A percentile compares a stretch with the other conserved stretches of the same genome.
These are phyloP conservation scores for Stachybotrys chartarum DNA, from an alignment of 2,329 filamentous ascomycete species.

Conservation along the genomic window DNA sequence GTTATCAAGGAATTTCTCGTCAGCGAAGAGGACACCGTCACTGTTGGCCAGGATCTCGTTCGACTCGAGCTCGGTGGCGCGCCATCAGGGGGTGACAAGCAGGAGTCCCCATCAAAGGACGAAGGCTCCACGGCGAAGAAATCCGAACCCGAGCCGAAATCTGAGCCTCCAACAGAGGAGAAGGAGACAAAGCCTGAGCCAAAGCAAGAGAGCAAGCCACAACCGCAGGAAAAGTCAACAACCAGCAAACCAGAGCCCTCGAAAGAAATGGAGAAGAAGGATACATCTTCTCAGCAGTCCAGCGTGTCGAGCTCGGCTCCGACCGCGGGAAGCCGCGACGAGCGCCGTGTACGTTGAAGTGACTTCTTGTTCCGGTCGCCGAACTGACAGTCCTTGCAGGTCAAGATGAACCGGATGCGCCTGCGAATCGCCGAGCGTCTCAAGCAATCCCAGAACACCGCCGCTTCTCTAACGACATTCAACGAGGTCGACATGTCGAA, in stretches of 20 bases:
- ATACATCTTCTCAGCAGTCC: slow-evolving; percentile 6
- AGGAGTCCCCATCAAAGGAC: slow-evolving; percentile 18
- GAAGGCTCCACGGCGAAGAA: slow-evolving; percentile 14
- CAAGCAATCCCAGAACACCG: slow-evolving; percentile 98
- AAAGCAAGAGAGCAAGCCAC: slow-evolving; percentile 33
- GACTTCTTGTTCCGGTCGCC: slow-evolving; percentile 1
- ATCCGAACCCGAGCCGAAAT: slow-evolving; percentile 13
- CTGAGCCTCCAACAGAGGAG: slow-evolving; percentile 14
- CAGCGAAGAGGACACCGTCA: slow-evolving; percentile 91
- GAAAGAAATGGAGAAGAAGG: slow-evolving; percentile 13
- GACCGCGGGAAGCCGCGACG: slow-evolving; percentile 62
- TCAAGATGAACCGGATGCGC: slow-evolving; percentile 99
- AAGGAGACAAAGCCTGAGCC: slow-evolving; percentile 13
- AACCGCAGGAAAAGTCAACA: slow-evolving; percentile 24
- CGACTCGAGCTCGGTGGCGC: slow-evolving; percentile 75
- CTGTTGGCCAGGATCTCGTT: slow-evolving; percentile 85
- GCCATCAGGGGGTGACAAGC: slow-evolving; percentile 28
- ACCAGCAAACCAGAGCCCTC: slow-evolving; percentile 15
- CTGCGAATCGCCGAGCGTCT: slow-evolving; percentile 93
- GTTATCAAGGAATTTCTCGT: slow-evolving; percentile 88
- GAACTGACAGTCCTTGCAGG: slow-evolving; percentile 41
- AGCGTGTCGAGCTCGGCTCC: slow-evolving; percentile 5
- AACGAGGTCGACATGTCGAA: slow-evolving; percentile 99
- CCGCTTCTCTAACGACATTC: slow-evolving; percentile 94
- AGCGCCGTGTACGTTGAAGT: slow-evolving; percentile 63